Base-by-base conservation (phyloP, 306 rosid species). In the Styphnolobium japonicum region DNA sequence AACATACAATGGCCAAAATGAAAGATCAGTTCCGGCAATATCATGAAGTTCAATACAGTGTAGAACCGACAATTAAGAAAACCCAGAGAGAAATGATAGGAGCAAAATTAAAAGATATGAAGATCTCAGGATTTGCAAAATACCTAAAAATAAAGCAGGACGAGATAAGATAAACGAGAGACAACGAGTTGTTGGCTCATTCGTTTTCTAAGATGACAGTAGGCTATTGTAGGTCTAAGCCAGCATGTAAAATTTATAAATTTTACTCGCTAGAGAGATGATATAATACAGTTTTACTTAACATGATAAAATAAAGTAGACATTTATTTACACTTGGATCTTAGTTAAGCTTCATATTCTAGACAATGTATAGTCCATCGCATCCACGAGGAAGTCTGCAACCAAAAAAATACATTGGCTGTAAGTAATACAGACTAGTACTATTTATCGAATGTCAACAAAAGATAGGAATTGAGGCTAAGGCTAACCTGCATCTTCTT, bases 301-400 rank as follows among this genome's bases (percentile, higher is more conserved):
- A 62, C 65, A 40, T 42, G 27, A 69, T 63, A 33, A 60, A 15
- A 22, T 51, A 23, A 56, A 18, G 55, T 34, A 62, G 39, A 74
- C 25, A 62, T 55, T 39, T 73, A 77, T 83, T 73, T 64, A 86
- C 86, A 77, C 27, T 82, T 29, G 56, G 27, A 33, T 75, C 75
- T 60, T 73, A 42, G 72, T 77, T 73, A 55, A 56, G 58, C 75
- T 81, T 91, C 86, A 93, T 34, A 91, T 76, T 82, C 87, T 90
- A 4, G 93, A 89, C 48, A 95, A 23, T 10, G 88, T 51, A 77
- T 90, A 85, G 75, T 91, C 99, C 98, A 95, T 88, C 2, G 88
- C 90, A 67, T 90, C 92, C 83, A 80, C 98, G 0, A 93, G 84
- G 83, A 90, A 95, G 78, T 95, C 99, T 95, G 92, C 87, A 79